Percentiles rank a stretch among this genome's conserved stretches.
These are phyloP conservation scores for Platanthera zijinensis DNA, from an alignment of 106 monocot genomes.

Conservation along the genomic window DNA sequence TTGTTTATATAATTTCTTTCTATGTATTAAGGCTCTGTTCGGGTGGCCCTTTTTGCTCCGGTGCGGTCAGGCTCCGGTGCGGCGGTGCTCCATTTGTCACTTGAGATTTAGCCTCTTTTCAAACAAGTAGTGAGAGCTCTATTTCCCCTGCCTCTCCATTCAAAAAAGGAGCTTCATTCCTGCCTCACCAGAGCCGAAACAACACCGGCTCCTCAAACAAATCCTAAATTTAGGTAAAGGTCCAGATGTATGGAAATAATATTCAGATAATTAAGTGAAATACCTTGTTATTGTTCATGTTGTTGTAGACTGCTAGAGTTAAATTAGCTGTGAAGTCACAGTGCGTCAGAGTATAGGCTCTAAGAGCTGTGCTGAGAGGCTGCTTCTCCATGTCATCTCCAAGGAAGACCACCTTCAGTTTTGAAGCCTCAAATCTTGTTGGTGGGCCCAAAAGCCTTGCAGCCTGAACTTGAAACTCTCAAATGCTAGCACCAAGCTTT, in stretches of 20 bases:
- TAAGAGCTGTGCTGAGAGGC: slow-evolving; percentile 26
- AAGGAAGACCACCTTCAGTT: slow-evolving; percentile 69
- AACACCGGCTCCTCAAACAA: too few species aligned
- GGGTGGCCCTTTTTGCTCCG: too few species aligned
- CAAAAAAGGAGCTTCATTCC: too few species aligned
- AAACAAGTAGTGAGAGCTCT: too few species aligned
- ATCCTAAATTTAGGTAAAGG: not conserved
- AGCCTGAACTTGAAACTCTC: slow-evolving; percentile 36
- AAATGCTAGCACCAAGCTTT: slow-evolving; percentile 3
- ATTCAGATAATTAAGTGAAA: not conserved
- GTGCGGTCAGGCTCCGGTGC: too few species aligned
- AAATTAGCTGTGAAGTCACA: slow-evolving; percentile 92
- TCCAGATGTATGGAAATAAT: not conserved
- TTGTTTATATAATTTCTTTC: too few species aligned
- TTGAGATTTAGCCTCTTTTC: too few species aligned
- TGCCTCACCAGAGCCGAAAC: too few species aligned
- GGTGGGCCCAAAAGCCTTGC: slow-evolving; percentile 68
- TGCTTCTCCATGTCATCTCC: slow-evolving; percentile 47
- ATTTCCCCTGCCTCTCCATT: too few species aligned
- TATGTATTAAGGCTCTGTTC: too few species aligned
- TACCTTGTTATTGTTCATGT: slow-evolving; percentile 61
- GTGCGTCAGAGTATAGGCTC: slow-evolving; percentile 85
- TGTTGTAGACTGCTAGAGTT: slow-evolving; percentile 63
- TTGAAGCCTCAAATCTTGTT: slow-evolving; percentile 77
- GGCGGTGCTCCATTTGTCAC: too few species aligned